Conservation (phyloP, 1,139 yeast genomes). For the Scheffersomyces illinoinensis region DNA sequence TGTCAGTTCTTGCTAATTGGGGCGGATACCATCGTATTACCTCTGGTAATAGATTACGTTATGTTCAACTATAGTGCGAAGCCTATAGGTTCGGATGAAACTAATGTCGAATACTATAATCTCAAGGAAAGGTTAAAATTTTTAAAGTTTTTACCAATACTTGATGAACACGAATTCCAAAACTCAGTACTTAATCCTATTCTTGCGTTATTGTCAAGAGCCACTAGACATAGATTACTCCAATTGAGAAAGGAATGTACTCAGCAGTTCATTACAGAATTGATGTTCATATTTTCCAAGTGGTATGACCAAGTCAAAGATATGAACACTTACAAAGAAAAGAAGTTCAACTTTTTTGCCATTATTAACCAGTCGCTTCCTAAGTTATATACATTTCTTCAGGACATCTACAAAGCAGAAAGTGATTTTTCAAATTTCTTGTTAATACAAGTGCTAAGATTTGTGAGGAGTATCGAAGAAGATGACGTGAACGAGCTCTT, state of each 20-base stretch:
- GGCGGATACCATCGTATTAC: slow-evolving; percentile 9
- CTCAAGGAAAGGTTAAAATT: slow-evolving; percentile 11
- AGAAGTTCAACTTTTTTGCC: not conserved
- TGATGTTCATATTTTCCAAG: slow-evolving; percentile 2
- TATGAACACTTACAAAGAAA: not conserved
- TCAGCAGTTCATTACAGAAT: slow-evolving; percentile 2
- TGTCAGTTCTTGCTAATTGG: slow-evolving; percentile 8
- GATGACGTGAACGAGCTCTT: slow-evolving; percentile 12
- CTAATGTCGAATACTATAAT: slow-evolving; percentile 2
- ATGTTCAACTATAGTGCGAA: slow-evolving; percentile 7
- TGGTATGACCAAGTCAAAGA: slow-evolving; percentile 3
- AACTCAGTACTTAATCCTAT: slow-evolving; percentile 1
- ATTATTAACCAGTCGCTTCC: slow-evolving; percentile 10
- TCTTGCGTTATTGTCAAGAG: not conserved
- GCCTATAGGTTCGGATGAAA: slow-evolving; percentile 4
- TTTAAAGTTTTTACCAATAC: slow-evolving; percentile 8
- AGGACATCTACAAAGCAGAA: not conserved
- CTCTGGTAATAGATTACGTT: slow-evolving; percentile 18
- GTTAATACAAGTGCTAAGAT: slow-evolving; percentile 10
- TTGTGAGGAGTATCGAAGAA: slow-evolving; percentile 10
- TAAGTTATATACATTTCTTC: slow-evolving; percentile 7
- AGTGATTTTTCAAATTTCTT: slow-evolving; percentile 3
- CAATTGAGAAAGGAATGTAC: not conserved
- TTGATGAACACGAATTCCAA: slow-evolving; percentile 1
- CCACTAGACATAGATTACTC: not conserved